Evolutionary conservation across 768 basidiomycete species (phyloP).

Genomic region (Podaxis sp.): DNA sequence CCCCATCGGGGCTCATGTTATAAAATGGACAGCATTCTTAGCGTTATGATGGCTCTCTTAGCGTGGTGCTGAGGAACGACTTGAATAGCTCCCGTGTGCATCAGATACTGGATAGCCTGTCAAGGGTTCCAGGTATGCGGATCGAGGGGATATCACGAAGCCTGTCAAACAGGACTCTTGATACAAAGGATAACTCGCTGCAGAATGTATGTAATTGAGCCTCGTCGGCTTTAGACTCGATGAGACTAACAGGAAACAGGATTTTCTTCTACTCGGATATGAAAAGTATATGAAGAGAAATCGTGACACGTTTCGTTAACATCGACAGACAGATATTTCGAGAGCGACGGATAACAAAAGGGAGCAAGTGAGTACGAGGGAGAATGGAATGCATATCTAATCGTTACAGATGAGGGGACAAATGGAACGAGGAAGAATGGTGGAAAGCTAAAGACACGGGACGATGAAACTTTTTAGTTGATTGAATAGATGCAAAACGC

Average conservation of each 20-base stretch:
- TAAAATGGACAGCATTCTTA: not conserved
- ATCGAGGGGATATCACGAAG: not conserved
- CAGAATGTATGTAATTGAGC: not conserved
- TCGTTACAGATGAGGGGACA: constrained; percentile 54
- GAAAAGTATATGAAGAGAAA: constrained; percentile 3
- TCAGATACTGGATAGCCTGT: not conserved
- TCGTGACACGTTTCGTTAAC: constrained; percentile 18
- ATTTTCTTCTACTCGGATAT: constrained; percentile 10
- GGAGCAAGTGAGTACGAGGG: constrained; percentile 28
- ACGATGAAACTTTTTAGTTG: not conserved
- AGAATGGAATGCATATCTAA: constrained; percentile 60
- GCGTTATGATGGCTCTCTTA: too few species aligned
- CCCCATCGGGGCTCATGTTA: not conserved
- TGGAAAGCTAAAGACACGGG: not conserved
- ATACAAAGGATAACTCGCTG: not conserved
- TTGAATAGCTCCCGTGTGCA: not conserved
- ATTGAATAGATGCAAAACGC: constrained; percentile 8
- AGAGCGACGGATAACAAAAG: constrained; percentile 29
- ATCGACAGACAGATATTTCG: constrained; percentile 25
- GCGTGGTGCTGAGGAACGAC: not conserved
- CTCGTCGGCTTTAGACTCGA: not conserved
- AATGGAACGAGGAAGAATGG: constrained; percentile 18
- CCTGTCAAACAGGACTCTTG: not conserved
- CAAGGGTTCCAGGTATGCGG: not conserved
- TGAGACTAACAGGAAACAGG: not conserved